Conservation (phyloP, 2,329 filamentous ascomycete genomes). For the Bipolaris sorokiniana region DNA sequence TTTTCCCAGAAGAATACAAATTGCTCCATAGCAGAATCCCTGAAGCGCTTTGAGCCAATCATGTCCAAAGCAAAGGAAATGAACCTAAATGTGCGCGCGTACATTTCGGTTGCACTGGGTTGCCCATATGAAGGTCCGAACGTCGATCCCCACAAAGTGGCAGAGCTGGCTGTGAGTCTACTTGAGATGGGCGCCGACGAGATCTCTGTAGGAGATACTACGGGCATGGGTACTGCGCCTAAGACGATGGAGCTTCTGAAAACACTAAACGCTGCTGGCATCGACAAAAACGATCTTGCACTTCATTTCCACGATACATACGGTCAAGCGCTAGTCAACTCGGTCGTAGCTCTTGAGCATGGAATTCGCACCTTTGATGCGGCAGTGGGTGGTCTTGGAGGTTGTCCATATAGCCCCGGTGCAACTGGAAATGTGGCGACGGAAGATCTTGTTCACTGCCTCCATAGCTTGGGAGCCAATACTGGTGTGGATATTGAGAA, state of each 20-base stretch:
- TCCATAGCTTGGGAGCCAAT: conserved; percentile 74
- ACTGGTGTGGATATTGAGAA: conserved; percentile 66
- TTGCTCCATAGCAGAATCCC: conserved; percentile 75
- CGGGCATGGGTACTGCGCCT: conserved; percentile 85
- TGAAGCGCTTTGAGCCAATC: conserved; percentile 72
- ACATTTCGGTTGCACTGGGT: conserved; percentile 74
- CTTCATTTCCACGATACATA: conserved; percentile 92
- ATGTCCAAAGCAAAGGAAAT: conserved; percentile 70
- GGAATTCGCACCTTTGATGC: conserved; percentile 81
- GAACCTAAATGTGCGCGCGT: conserved; percentile 74
- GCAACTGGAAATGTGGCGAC: conserved; percentile 87
- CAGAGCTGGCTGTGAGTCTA: conserved; percentile 67
- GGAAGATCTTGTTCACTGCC: conserved; percentile 79
- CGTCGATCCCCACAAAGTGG: conserved; percentile 64
- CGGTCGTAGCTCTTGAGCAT: conserved; percentile 75
- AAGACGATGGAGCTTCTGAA: conserved; percentile 69
- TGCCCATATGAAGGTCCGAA: conserved; percentile 76
- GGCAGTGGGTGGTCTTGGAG: conserved; percentile 79
- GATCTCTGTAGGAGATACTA: conserved; percentile 88
- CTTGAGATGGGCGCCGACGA: conserved; percentile 89
- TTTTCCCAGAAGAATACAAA: conserved; percentile 85
- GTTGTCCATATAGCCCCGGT: conserved; percentile 83
- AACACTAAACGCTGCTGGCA: conserved; percentile 69
- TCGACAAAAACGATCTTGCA: conserved; percentile 73
- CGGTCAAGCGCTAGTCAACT: conserved; percentile 83